A percentile compares a stretch with the other conserved stretches of the same genome.
phyloP scores from a whole-genome alignment of 139 green algal species.

The Raphidocelis subcapitata region DNA sequence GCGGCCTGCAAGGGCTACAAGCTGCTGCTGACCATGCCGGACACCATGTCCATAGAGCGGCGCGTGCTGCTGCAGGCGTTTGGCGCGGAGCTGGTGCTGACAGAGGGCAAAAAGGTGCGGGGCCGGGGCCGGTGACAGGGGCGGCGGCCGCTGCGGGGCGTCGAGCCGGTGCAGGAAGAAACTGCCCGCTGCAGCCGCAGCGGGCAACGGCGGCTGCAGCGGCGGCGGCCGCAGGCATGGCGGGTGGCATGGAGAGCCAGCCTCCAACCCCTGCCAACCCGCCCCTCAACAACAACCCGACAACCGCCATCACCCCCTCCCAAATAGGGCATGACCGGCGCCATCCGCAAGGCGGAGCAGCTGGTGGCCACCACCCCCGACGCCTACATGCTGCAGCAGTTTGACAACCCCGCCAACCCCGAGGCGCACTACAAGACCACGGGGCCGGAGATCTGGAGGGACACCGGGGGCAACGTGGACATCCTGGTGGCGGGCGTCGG shows the following conservation, averaged over 20 bases:
- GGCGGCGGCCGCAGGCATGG: too few species aligned
- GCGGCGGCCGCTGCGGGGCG: neutral
- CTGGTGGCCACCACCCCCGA: constrained; percentile 59
- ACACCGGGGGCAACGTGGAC: constrained; percentile 84
- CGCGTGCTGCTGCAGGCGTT: constrained; percentile 84
- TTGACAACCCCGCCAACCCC: constrained; percentile 96
- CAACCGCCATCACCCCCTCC: too few species aligned
- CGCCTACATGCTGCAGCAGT: constrained; percentile 96
- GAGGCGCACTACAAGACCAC: constrained; percentile 67
- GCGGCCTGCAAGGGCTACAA: constrained; percentile 93
- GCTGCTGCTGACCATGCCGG: constrained; percentile 96
- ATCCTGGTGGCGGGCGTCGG: constrained; percentile 94
- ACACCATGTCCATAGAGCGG: constrained; percentile 91
- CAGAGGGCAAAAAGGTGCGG: constrained; percentile 47
- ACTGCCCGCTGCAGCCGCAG: too few species aligned
- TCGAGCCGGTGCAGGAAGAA: neutral
- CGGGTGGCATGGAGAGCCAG: too few species aligned
- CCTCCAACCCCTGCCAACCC: too few species aligned
- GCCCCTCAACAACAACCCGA: too few species aligned
- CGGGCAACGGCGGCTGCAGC: too few species aligned
- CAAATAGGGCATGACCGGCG: constrained; percentile 76
- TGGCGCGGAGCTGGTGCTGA: constrained; percentile 81
- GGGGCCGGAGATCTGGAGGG: constrained; percentile 90
- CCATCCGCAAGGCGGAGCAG: constrained; percentile 89
- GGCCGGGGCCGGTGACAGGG: neutral